Percentiles rank a stretch among this genome's conserved stretches.
These are phyloP conservation scores for Globisporangium perplexum DNA, from an alignment of 352 stramenopile species.

Conservation along the genomic window DNA sequence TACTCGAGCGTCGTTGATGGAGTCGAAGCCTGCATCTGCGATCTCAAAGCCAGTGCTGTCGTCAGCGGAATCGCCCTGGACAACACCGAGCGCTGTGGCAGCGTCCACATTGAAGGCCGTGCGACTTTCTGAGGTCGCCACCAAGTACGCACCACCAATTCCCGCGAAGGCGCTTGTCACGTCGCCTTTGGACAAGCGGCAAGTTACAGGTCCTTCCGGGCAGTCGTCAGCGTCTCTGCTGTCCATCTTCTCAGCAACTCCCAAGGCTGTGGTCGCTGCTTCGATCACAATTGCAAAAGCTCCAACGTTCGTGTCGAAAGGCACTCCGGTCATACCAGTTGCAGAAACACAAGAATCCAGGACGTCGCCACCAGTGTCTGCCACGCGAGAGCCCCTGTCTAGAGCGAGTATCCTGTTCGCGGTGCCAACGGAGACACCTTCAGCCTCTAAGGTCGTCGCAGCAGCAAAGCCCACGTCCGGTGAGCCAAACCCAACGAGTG, in stretches of 20 bases:
- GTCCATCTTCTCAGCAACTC: not conserved
- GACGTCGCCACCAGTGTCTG: not conserved
- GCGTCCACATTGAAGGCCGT: not conserved
- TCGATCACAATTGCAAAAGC: not conserved
- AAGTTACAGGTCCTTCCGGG: not conserved
- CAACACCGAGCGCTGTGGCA: not conserved
- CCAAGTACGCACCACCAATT: not conserved
- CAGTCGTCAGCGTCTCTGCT: not conserved
- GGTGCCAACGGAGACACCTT: not conserved
- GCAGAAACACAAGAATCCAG: not conserved
- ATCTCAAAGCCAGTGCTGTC: not conserved
- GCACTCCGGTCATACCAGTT: not conserved
- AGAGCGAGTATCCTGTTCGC: not conserved
- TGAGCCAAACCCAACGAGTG: not conserved
- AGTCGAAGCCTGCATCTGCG: not conserved
- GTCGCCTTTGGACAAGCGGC: not conserved
- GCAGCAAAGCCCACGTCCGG: not conserved
- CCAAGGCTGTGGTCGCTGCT: not conserved
- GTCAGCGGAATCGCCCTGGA: not conserved
- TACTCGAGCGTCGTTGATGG: not conserved
- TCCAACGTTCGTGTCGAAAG: not conserved
- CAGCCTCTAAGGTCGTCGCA: not conserved
- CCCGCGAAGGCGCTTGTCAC: not conserved
- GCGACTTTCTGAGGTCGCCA: not conserved
- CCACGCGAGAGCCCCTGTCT: not conserved